A percentile compares a stretch with the other conserved stretches of the same genome.
Conservation (phyloP, 345 rosid genomes). For the Psidium friedrichsthalianum region DNA sequence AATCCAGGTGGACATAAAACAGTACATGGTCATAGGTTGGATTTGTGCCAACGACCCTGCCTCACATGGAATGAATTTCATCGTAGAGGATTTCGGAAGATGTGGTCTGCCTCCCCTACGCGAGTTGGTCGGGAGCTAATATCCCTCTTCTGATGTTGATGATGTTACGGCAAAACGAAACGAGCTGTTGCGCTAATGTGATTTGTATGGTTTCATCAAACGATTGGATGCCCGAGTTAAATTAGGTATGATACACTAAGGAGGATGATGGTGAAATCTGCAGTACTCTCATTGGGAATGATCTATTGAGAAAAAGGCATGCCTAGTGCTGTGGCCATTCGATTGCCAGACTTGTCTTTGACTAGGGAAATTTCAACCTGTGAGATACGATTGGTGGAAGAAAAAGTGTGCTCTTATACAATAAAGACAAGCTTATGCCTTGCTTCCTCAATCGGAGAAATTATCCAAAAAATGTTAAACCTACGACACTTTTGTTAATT, state of each 20-base stretch:
- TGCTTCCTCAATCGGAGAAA: too few relatives aligned
- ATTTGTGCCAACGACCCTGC: too few relatives aligned
- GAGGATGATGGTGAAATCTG: not conserved
- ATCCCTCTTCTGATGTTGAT: not conserved
- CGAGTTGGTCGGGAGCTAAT: not conserved
- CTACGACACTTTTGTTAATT: too few relatives aligned
- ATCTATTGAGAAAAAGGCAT: not conserved
- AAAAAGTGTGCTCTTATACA: not conserved
- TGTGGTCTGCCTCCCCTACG: too few relatives aligned
- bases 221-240: not conserved
- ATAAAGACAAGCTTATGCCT: too few relatives aligned
- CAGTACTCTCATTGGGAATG: not conserved
- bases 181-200: not conserved
- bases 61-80: not conserved
- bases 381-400: too few relatives aligned
- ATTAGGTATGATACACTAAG: not conserved
- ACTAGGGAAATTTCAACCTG: too few relatives aligned
- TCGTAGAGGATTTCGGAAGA: not conserved
- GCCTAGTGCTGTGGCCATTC: not conserved
- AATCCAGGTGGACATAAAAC: too few relatives aligned
- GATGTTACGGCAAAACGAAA: not conserved
- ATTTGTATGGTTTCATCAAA: not conserved
- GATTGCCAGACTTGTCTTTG: not conserved
- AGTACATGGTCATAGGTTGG: too few relatives aligned
- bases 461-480: too few relatives aligned